A percentile compares a stretch with the other conserved stretches of the same genome.
Conservation (phyloP, 2,329 filamentous ascomycete species). For the Pseudogymnoascus sp. region DNA sequence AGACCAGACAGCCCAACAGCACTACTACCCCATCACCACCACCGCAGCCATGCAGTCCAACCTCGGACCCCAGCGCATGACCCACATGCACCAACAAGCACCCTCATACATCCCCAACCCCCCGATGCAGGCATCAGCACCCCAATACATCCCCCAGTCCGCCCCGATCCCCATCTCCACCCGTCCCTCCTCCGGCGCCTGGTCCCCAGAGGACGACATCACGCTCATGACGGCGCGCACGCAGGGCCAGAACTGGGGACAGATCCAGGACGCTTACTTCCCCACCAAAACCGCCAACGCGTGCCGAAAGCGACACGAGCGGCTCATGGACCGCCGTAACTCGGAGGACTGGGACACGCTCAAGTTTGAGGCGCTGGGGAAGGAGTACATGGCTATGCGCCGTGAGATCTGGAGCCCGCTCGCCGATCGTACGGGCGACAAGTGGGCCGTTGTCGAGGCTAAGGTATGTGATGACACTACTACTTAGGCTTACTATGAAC, state of each 20-base stretch:
- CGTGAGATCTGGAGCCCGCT: slow-evolving; percentile 75
- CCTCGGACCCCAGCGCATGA: slow-evolving; percentile 12
- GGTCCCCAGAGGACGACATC: slow-evolving; percentile 67
- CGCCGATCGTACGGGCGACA: slow-evolving; percentile 68
- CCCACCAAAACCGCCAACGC: slow-evolving; percentile 70
- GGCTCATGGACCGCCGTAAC: slow-evolving; percentile 61
- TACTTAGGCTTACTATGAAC: background rate
- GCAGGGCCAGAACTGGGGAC: slow-evolving; percentile 72
- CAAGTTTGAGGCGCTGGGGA: slow-evolving; percentile 65
- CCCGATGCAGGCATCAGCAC: slow-evolving; percentile 12
- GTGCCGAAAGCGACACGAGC: slow-evolving; percentile 81
- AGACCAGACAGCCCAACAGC: slow-evolving; percentile 16
- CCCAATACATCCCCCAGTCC: slow-evolving; percentile 10
- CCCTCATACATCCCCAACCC: slow-evolving; percentile 10
- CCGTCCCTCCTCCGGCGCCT: slow-evolving; percentile 55
- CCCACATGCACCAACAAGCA: slow-evolving; percentile 11
- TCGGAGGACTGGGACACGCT: slow-evolving; percentile 63
- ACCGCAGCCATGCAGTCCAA: slow-evolving; percentile 17
- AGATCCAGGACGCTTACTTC: slow-evolving; percentile 70
- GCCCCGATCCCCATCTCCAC: slow-evolving; percentile 14
- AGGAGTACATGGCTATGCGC: slow-evolving; percentile 70
- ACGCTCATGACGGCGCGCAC: slow-evolving; percentile 62
- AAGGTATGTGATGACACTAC: slow-evolving; percentile 39
- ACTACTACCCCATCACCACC: slow-evolving; percentile 11
- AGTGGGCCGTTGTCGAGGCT: slow-evolving; percentile 62